A percentile compares a stretch with the other conserved stretches of the same genome.
These are phyloP conservation scores for Cucurbita pepo DNA, from an alignment of 306 rosid genomes.

Conservation along the genomic window DNA sequence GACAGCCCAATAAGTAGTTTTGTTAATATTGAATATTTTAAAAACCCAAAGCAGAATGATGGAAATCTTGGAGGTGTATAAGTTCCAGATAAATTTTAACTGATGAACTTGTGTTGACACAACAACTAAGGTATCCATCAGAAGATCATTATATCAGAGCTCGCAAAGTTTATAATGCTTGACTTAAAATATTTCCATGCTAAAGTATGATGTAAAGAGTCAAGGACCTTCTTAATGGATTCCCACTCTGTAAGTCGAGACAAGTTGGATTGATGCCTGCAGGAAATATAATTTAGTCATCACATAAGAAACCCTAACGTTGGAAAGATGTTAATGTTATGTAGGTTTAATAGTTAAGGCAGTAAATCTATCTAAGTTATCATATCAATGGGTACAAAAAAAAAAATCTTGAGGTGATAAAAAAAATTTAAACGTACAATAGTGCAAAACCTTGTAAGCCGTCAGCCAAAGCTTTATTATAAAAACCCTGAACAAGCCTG, in stretches of 20 bases:
- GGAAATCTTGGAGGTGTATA: neutral
- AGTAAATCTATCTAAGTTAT: neutral
- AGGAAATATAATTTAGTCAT: slow-evolving; percentile 4
- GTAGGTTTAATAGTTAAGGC: neutral
- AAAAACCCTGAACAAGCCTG: slow-evolving; percentile 61
- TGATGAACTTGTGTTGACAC: neutral
- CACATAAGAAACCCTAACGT: neutral
- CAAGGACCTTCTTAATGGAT: slow-evolving; percentile 58
- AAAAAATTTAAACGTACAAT: slow-evolving; percentile 37
- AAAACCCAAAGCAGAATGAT: neutral
- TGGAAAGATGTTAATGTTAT: neutral
- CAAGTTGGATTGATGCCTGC: slow-evolving; percentile 80
- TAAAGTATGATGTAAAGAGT: slow-evolving; percentile 1
- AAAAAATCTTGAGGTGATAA: neutral
- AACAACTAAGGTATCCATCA: neutral
- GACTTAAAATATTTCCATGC: neutral
- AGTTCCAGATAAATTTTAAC: neutral
- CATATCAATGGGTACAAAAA: slow-evolving; percentile 3
- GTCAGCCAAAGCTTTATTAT: slow-evolving; percentile 70
- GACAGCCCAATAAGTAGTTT: neutral
- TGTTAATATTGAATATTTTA: neutral
- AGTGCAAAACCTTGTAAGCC: slow-evolving; percentile 89
- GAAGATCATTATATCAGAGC: neutral
- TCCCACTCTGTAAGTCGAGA: slow-evolving; percentile 94
- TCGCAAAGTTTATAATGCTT: neutral